phyloP scores from a whole-genome alignment of 768 basidiomycete genomes.

The Kwoniella dendrophila region DNA sequence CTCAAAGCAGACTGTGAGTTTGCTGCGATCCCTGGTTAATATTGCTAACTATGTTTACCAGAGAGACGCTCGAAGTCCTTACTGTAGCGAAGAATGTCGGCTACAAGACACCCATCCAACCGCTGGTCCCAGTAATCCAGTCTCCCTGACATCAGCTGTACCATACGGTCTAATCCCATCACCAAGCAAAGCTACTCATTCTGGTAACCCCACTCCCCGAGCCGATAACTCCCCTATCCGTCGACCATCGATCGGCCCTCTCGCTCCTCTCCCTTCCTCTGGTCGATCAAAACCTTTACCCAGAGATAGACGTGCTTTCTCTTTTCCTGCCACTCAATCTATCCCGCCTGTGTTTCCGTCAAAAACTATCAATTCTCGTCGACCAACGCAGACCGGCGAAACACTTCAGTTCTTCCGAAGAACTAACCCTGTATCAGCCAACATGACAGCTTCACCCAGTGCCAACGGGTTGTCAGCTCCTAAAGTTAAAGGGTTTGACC shows the following conservation, averaged over 20 bases:
- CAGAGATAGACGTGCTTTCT: constrained; percentile 47
- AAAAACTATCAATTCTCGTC: constrained; percentile 2
- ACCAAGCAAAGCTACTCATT: constrained; percentile 8
- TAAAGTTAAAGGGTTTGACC: constrained; percentile 12
- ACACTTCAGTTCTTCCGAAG: constrained; percentile 33
- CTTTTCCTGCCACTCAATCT: constrained; percentile 39
- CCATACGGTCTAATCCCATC: constrained; percentile 14
- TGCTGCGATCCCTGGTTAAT: neutral
- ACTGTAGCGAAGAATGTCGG: constrained; percentile 48
- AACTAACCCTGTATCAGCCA: constrained; percentile 16
- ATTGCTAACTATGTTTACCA: neutral
- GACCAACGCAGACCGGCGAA: constrained; percentile 10
- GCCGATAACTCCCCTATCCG: constrained; percentile 18
- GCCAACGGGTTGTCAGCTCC: neutral
- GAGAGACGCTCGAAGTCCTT: constrained; percentile 37
- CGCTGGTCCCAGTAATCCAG: neutral
- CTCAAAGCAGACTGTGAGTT: constrained; percentile 45
- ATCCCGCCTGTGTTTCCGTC: constrained; percentile 14
- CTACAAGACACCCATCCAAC: constrained; percentile 22
- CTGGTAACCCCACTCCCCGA: constrained; percentile 13
- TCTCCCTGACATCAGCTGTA: constrained; percentile 22
- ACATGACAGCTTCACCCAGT: constrained; percentile 14
- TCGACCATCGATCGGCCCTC: constrained; percentile 25
- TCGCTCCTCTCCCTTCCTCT: constrained; percentile 4
- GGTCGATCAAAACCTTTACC: constrained; percentile 5